Conservation (phyloP, 2,329 filamentous ascomycete species). For the Botryotinia calthae region DNA sequence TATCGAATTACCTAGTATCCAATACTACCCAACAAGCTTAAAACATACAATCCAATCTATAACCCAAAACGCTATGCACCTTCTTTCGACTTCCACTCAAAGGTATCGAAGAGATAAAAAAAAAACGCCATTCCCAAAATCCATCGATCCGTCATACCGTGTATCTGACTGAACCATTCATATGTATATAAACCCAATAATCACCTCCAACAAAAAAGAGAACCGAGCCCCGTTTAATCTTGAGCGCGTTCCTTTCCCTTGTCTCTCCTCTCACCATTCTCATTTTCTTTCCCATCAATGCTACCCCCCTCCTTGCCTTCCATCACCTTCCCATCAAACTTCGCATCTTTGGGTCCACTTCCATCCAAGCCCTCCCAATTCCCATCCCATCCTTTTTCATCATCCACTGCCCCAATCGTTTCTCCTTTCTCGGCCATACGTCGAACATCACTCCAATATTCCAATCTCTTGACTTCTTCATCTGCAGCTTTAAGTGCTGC, state of each 20-base stretch:
- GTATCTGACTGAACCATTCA: neutral
- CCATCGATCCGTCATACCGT: neutral
- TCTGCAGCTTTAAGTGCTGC: slow-evolving; percentile 74
- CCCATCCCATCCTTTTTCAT: slow-evolving; percentile 34
- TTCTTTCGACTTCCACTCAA: neutral
- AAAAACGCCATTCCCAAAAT: neutral
- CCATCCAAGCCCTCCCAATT: slow-evolving; percentile 36
- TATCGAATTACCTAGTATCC: neutral
- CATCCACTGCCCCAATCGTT: slow-evolving; percentile 36
- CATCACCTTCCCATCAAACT: slow-evolving; percentile 30
- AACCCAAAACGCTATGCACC: neutral
- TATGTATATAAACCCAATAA: neutral
- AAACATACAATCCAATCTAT: neutral
- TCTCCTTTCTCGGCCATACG: slow-evolving; percentile 56
- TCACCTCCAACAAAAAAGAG: neutral
- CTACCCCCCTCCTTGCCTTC: slow-evolving; percentile 26
- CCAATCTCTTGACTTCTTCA: slow-evolving; percentile 73
- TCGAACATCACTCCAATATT: slow-evolving; percentile 86
- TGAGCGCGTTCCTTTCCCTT: slow-evolving; percentile 3
- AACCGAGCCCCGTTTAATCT: neutral
- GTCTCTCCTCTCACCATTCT: neutral
- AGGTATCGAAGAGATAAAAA: neutral
- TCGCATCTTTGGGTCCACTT: slow-evolving; percentile 36
- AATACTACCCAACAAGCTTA: neutral
- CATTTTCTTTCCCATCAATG: slow-evolving; percentile 14